Evolutionary conservation across 2,329 filamentous ascomycete genomes (phyloP).

Genomic region (Monosporascus ibericus): DNA sequence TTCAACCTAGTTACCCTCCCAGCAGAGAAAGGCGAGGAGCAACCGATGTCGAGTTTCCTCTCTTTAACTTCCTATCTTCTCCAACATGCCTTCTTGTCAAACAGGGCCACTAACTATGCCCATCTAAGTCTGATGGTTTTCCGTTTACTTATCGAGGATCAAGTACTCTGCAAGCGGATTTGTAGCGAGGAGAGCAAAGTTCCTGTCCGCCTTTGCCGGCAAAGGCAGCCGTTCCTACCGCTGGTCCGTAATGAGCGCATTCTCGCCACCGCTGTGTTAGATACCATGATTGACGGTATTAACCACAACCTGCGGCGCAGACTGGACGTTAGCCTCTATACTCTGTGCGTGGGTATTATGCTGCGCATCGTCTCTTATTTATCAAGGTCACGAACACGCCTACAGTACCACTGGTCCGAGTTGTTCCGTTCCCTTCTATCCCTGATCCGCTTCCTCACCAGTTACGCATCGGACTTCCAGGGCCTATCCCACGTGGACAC

Average conservation of each 20-base stretch:
- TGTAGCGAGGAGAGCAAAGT: constrained; percentile 73
- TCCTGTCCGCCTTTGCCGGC: constrained; percentile 76
- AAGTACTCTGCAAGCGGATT: constrained; percentile 72
- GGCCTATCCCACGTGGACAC: constrained; percentile 61
- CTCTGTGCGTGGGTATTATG: constrained; percentile 73
- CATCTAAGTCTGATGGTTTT: constrained; percentile 81
- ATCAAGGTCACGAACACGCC: constrained; percentile 71
- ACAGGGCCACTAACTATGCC: constrained; percentile 72
- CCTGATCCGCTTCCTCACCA: constrained; percentile 83
- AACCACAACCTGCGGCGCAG: constrained; percentile 88
- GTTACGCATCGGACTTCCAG: constrained; percentile 74
- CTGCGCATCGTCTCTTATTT: constrained; percentile 79
- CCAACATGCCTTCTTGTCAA: constrained; percentile 84
- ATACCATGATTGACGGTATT: constrained; percentile 83
- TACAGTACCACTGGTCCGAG: constrained; percentile 91
- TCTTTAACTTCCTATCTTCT: constrained; percentile 89
- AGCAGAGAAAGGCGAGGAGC: constrained; percentile 59
- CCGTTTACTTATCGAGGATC: constrained; percentile 81
- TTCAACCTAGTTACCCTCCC: constrained; percentile 67
- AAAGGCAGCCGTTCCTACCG: constrained; percentile 80
- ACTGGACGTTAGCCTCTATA: constrained; percentile 80
- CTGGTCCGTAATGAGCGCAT: constrained; percentile 66
- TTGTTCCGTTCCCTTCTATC: constrained; percentile 86
- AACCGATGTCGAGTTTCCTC: constrained; percentile 74
- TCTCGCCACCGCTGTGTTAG: constrained; percentile 70